Conservation (phyloP, 768 basidiomycete genomes). For the Boletus bicolor region DNA sequence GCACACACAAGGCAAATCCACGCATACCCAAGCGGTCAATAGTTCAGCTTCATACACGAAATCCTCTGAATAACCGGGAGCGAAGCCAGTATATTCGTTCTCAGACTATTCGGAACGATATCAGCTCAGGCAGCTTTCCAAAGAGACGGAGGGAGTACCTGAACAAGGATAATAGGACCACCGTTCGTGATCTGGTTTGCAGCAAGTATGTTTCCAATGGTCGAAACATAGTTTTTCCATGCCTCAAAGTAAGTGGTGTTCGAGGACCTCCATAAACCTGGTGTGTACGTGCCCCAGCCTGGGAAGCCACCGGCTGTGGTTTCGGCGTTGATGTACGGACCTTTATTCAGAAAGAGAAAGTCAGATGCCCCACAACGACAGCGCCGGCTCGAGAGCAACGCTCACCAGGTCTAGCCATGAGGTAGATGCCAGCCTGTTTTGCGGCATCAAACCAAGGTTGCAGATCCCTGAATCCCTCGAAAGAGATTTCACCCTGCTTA, state of each 20-base stretch:
- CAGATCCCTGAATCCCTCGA: slow-evolving; percentile 43
- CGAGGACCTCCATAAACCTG: slow-evolving; percentile 47
- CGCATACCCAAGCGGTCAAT: slow-evolving; percentile 29
- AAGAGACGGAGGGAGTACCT: slow-evolving; percentile 25
- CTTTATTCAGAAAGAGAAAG: slow-evolving; percentile 1
- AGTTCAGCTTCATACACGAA: slow-evolving; percentile 42
- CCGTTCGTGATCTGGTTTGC: slow-evolving; percentile 57
- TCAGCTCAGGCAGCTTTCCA: slow-evolving; percentile 19
- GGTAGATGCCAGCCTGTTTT: slow-evolving; percentile 27
- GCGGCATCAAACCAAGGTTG: slow-evolving; percentile 31
- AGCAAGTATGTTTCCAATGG: slow-evolving; percentile 47
- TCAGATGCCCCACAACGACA: background rate
- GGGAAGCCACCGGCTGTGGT: slow-evolving; percentile 46
- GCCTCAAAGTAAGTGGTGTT: slow-evolving; percentile 46
- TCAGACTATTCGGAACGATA: slow-evolving; percentile 38
- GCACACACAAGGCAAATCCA: background rate
- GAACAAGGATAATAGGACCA: slow-evolving; percentile 48
- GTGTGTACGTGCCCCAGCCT: slow-evolving; percentile 56
- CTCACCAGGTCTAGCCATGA: slow-evolving; percentile 27
- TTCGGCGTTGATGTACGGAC: slow-evolving; percentile 30
- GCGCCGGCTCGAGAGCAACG: background rate
- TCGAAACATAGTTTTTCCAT: slow-evolving; percentile 55
- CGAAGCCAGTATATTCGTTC: slow-evolving; percentile 46
- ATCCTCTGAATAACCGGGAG: slow-evolving; percentile 39
- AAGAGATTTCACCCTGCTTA: slow-evolving; percentile 49